Conservation (phyloP, 1,139 yeast genomes). For the Candida sanyaensis region DNA sequence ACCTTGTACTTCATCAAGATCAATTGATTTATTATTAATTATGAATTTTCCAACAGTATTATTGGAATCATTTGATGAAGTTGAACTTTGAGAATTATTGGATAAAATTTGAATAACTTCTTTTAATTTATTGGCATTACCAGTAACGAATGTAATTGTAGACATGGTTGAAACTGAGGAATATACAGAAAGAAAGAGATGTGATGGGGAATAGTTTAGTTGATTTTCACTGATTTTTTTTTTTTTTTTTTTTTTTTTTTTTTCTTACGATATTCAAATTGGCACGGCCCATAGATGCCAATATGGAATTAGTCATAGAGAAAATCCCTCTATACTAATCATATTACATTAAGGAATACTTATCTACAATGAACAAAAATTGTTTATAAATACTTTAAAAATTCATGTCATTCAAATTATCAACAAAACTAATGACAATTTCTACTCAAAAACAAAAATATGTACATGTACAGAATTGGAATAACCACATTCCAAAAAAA, state of each 20-base stretch:
- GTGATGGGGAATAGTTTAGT: too few relatives aligned
- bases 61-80: slow-evolving; percentile 11
- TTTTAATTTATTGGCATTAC: slow-evolving; percentile 82
- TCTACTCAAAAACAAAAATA: not conserved
- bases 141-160: slow-evolving; percentile 71
- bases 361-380: not conserved
- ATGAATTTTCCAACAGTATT: slow-evolving; percentile 51
- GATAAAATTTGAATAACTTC: slow-evolving; percentile 77
- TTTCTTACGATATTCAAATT: not conserved
- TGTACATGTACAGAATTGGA: not conserved
- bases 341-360: not conserved
- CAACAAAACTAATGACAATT: not conserved
- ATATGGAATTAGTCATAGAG: not conserved
- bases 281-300: not conserved
- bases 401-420: too few relatives aligned
- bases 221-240: not conserved
- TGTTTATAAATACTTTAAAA: not conserved
- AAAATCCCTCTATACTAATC: too few relatives aligned
- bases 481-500: not conserved
- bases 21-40: slow-evolving; percentile 64
- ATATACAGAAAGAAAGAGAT: not conserved
- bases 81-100: slow-evolving; percentile 10
- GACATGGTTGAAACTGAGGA: slow-evolving; percentile 12
- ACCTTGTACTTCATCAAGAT: slow-evolving; percentile 91
- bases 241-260: slow-evolving; percentile 3